phyloP scores from a whole-genome alignment of 2,329 filamentous ascomycete species.

The Albophoma yamanashiensis region DNA sequence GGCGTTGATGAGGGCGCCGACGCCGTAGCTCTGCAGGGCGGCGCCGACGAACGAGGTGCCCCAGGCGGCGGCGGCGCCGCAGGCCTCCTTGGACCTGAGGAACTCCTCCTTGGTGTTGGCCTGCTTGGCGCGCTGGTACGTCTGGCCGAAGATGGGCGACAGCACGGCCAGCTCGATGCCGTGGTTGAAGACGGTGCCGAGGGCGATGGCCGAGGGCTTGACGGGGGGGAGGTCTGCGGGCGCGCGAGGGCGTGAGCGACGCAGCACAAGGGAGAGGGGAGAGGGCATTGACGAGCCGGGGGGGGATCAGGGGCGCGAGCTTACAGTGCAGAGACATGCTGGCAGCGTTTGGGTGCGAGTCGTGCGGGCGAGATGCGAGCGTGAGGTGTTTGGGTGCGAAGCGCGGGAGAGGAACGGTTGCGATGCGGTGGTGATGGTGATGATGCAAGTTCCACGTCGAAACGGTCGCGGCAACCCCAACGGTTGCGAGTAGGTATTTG shows the following conservation, averaged over 20 bases:
- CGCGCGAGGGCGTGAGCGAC: slow-evolving; percentile 2
- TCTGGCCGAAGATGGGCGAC: slow-evolving; percentile 82
- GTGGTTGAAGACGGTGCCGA: slow-evolving; percentile 95
- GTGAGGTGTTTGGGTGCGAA: too few species aligned
- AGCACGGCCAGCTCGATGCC: slow-evolving; percentile 80
- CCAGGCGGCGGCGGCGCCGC: slow-evolving; percentile 78
- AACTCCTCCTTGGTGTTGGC: slow-evolving; percentile 97
- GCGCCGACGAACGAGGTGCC: slow-evolving; percentile 84
- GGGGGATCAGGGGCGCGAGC: slow-evolving; percentile 13
- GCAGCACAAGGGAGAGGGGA: not conserved
- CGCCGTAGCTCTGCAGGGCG: slow-evolving; percentile 79
- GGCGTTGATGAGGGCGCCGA: slow-evolving; percentile 85
- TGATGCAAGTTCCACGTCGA: slow-evolving; percentile 2
- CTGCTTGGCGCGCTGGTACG: slow-evolving; percentile 83
- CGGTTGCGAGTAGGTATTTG: not conserved
- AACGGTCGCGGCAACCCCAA: not conserved
- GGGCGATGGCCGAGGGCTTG: slow-evolving; percentile 95
- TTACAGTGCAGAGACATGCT: slow-evolving; percentile 52
- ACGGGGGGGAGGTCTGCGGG: slow-evolving; percentile 55
- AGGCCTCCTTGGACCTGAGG: slow-evolving; percentile 83
- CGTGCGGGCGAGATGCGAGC: not conserved
- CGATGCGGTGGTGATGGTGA: slow-evolving; percentile 2
- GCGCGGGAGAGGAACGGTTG: not conserved
- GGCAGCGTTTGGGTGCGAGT: slow-evolving; percentile 3
- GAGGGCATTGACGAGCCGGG: not conserved